A percentile compares a stretch with the other conserved stretches of the same genome.
phyloP scores from a whole-genome alignment of 345 rosid species.

The Trapa bicornis region DNA sequence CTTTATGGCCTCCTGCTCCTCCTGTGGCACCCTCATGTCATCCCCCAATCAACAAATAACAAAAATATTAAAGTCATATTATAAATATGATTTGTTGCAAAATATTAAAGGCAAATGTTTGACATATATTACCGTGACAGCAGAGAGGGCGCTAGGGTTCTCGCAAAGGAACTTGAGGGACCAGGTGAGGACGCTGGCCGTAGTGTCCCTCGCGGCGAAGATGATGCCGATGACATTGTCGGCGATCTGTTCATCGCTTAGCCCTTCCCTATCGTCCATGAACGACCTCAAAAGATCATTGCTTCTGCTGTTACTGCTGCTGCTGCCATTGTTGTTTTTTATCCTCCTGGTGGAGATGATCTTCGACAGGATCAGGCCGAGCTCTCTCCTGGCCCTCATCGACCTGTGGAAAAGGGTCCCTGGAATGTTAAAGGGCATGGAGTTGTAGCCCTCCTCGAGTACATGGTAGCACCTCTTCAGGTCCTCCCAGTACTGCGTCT shows the following conservation, averaged over 20 bases:
- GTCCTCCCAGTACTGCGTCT: slow-evolving; percentile 47
- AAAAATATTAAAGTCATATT: no score
- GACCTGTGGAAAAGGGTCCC: slow-evolving; percentile 80
- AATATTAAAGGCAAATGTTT: no score
- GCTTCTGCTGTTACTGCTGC: slow-evolving; percentile 16
- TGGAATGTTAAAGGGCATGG: slow-evolving; percentile 76
- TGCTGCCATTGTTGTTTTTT: no score
- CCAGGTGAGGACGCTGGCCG: slow-evolving; percentile 82
- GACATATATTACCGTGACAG: slow-evolving; percentile 53
- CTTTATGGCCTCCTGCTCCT: slow-evolving; percentile 57
- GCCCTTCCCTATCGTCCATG: slow-evolving; percentile 61
- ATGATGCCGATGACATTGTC: slow-evolving; percentile 83
- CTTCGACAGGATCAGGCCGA: slow-evolving; percentile 51
- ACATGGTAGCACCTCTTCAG: slow-evolving; percentile 70
- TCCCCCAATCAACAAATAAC: no score
- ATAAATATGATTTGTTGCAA: no score
- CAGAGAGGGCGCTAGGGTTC: slow-evolving; percentile 49
- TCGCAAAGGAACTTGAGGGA: slow-evolving; percentile 70
- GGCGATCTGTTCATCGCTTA: slow-evolving; percentile 66
- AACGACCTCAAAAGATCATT: slow-evolving; percentile 64
- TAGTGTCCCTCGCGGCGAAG: slow-evolving; percentile 85
- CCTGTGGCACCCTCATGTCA: slow-evolving; percentile 18
- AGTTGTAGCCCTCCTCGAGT: slow-evolving; percentile 84
- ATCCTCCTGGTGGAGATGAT: slow-evolving; percentile 38
- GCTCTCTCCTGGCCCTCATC: slow-evolving; percentile 73